Evolutionary conservation across 169 alveolate species (phyloP).

Genomic region (Plasmodium malariae): DNA sequence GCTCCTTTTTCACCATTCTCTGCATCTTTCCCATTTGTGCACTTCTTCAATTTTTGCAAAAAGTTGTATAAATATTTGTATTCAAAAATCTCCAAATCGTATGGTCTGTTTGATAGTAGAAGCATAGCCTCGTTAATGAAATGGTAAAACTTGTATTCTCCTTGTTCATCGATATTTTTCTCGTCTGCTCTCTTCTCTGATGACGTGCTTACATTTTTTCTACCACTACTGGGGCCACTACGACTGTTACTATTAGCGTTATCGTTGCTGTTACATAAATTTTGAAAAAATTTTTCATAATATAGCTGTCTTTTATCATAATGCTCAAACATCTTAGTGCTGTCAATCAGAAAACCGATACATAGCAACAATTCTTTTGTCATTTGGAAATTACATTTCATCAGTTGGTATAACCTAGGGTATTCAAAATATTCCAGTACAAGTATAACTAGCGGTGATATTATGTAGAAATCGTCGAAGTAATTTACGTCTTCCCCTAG

Average conservation of each 20-base stretch:
- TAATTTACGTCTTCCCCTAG: conserved; percentile 41
- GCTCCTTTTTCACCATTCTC: neutral
- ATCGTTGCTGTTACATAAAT: neutral
- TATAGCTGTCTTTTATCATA: conserved; percentile 45
- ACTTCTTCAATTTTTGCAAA: conserved; percentile 15
- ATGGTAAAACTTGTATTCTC: conserved; percentile 22
- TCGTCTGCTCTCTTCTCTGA: neutral
- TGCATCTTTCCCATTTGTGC: neutral
- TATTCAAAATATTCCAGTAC: conserved; percentile 64
- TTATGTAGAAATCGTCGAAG: conserved; percentile 20
- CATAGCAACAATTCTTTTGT: conserved; percentile 62
- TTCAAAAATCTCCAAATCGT: conserved; percentile 49
- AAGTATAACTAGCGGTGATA: conserved; percentile 49
- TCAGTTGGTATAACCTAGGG: conserved; percentile 40
- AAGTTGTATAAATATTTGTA: conserved; percentile 51
- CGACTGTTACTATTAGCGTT: neutral
- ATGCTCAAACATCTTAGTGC: conserved; percentile 18
- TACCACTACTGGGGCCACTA: neutral
- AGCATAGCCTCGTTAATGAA: conserved; percentile 68
- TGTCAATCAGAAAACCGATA: conserved; percentile 61
- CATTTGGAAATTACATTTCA: conserved; percentile 64
- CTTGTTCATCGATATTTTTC: conserved; percentile 5
- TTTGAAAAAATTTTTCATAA: conserved; percentile 40
- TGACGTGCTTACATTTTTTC: neutral
- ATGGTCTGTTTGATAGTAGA: conserved; percentile 37